Base-by-base conservation (phyloP, 2,329 filamentous ascomycete genomes). In the Sphaerulina musiva region DNA sequence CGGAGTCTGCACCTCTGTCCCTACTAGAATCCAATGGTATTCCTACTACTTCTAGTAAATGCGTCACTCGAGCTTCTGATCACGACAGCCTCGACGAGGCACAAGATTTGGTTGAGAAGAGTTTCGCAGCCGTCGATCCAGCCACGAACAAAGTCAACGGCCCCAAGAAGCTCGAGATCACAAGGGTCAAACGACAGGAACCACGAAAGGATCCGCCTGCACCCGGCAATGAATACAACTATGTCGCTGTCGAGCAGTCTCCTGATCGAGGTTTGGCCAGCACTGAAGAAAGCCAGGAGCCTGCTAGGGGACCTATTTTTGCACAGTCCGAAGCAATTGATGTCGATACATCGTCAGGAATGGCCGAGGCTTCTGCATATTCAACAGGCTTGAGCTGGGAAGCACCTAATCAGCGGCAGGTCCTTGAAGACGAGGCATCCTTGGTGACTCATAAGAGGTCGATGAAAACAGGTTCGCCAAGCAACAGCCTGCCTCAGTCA, bases 401-500 rank as follows among this genome's bases (percentile, higher is more conserved):
- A 36, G 9, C 9, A 10, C 34, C 9, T n/a, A 36, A n/a, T 3
- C 3, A 36, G 34, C 9, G 34, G 34, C 34, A 36, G 34, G 4
- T n/a, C 9, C 34, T 36, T 17, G 40, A 23, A n/a, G 3, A 10
- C 23, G 9, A 7, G 11, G 10, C 32, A 41, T 31, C 10, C 4
- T 36, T 6, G 41, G 14, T 34, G 31, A n/a, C 14, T 45, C 12
- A 17, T 17, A 17, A 17, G 14, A 17, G 14, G 14, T 7, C 4
- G 41, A 43, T 23, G n/a, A 38, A 43, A 29, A 9, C 8, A 26
- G 31, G 17, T 38, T 54, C 58, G 6, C 54, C 56, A 11, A 51
- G 52, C 31, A 53, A 58, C 40, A 54, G 57, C 44, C 49, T 59
- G n/a, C 34, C 47, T 31, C 38, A 52, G 39, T 5, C 40, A 20